Conservation (phyloP, 192 early-diverging fungal genomes). For the Entomortierella chlamydospora region DNA sequence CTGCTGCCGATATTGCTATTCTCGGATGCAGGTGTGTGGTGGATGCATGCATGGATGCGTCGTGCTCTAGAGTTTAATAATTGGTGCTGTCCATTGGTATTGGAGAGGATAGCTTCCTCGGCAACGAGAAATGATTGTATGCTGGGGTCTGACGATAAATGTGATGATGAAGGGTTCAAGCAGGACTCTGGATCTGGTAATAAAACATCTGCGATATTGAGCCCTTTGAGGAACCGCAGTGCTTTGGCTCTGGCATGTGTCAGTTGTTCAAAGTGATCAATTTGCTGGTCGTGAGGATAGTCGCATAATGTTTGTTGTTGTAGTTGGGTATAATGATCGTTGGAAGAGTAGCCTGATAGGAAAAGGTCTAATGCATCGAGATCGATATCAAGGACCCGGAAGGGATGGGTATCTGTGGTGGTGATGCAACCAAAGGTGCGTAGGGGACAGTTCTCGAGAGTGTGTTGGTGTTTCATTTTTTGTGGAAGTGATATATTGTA, state of each 20-base stretch:
- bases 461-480: constrained; percentile 14
- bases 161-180: not conserved
- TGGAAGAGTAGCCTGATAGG: not conserved
- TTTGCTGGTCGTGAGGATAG: constrained; percentile 2
- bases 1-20: not conserved
- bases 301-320: not conserved
- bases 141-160: not conserved
- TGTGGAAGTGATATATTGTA: not conserved
- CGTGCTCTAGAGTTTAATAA: not conserved
- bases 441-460: constrained; percentile 34
- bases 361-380: constrained; percentile 31
- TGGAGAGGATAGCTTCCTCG: constrained; percentile 16
- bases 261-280: not conserved
- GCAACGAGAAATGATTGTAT: constrained; percentile 15
- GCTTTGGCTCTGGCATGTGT: not conserved
- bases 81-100: not conserved
- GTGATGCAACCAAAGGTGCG: constrained; percentile 38
- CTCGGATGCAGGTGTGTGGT: not conserved
- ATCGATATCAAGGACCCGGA: constrained; percentile 28
- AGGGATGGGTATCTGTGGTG: constrained; percentile 30
- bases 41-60: constrained; percentile 21
- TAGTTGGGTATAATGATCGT: not conserved
- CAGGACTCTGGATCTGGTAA: constrained; percentile 17
- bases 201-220: constrained; percentile 13
- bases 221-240: constrained; percentile 17